Evolutionary conservation across 257 asterid genomes (phyloP), one percentile per base, ranked within the genome.

Genomic region (Vinca minor): DNA sequence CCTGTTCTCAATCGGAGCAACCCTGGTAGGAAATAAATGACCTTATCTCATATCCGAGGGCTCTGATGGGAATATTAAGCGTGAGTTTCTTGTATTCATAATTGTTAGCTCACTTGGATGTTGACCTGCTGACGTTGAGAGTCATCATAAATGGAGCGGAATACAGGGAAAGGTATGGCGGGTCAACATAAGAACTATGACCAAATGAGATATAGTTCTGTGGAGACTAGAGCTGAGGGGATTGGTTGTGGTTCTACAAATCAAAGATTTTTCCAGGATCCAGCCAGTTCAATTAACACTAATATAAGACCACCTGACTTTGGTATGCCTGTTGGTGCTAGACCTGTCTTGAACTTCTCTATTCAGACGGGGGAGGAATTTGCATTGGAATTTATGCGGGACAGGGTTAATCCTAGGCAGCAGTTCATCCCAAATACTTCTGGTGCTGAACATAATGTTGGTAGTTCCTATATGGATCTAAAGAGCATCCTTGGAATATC

Each of bases 301-400:
- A 82, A 79, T 69, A 63, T 76, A 23, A 77, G 91, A 65, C 88
- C 90, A 6, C 76, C 88, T 23, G 90, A 82, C 69, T 62, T 59
- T 63, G 77, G 73, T 74, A 47, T 59, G 35, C 71, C 81, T 62
- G 78, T 74, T 70, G 87, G 79, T 65, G 69, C 88, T 72, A 83
- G 86, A 65, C 95, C 96, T 65, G 92, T 86, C 76, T 83, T 70
- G 62, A 87, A 91, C 74, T 91, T 76, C 72, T 91, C 98, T 73
- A 86, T 88, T 62, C 98, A 88, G 79, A 91, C 96, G 12, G 98
- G 98, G 23, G 98, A 91, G 85, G 98, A 86, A 75, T 88, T 91
- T 67, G 83, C 95, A 61, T 79, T 91, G 67, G 98, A 88, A 71
- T 88, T 91, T 68, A 91, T 91, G 95, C 81, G 96, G 78, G 98